Base-by-base conservation (phyloP, 805 yeast species). In the Starmerella ratchasimensis region DNA sequence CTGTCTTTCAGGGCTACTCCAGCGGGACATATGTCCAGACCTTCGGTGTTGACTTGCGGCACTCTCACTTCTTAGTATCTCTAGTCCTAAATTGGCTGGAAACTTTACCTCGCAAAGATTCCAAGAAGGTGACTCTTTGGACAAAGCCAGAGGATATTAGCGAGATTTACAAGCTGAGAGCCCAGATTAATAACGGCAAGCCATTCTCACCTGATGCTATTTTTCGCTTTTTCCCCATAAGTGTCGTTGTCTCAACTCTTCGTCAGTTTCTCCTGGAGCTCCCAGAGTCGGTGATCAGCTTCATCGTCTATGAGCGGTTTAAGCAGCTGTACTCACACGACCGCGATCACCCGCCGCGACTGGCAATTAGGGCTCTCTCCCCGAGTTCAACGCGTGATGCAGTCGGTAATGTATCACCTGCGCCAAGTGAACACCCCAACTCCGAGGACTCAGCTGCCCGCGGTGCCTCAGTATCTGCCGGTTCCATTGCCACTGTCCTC, bases 1-100 rank as follows among this genome's bases (percentile, higher is more conserved):
- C 71, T 1, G 63, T 75, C 2, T 82, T 80, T 56, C 83, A 78
- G 47, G 77, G 76, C 50, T 81, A 78, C 56, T 76, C 76, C 52
- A 69, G 71, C 44, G 38, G 43, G 16, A 68, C 76, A 7, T 68
- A 69, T 38, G 63, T 72, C 28, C 90, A 81, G 58, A 75, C 79
- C 5, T 82, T 81, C 62, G 94, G 94, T 9, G 80, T 79, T 29
- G 84, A 75, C 42, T 57, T 82, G 25, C 70, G 67, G 27, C 67
- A 69, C 3, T 84, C 79, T 3, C 83, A 84, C 1, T 49, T 72
- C 19, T 58, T 80, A 13, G 60, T 80, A 0, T 73, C 76, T 18
- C 57, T 74, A 1, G 67, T 76, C 17, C 56, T 81, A 28, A 68
- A 72, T 13, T 73, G 74, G 53, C 57, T 74, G 11, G 24, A 27